These are phyloP conservation scores for Sporothrix luriei DNA, from an alignment of 2,329 filamentous ascomycete genomes.

Conservation along the genomic window DNA sequence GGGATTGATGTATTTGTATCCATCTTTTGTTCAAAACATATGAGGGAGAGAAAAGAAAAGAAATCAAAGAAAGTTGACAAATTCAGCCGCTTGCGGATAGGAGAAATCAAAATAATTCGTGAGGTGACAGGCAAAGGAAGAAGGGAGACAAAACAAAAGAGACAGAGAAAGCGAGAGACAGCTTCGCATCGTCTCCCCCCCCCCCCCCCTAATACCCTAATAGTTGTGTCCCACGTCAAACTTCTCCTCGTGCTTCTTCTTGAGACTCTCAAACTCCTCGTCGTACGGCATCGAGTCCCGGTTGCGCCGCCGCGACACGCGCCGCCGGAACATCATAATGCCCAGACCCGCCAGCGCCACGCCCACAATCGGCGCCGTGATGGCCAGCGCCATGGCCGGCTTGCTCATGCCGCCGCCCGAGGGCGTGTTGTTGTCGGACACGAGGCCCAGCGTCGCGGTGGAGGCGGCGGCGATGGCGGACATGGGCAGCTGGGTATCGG, in stretches of 20 bases:
- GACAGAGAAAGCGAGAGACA: not conserved
- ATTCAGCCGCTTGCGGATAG: slow-evolving; percentile 4
- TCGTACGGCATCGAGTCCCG: slow-evolving; percentile 35
- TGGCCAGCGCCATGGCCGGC: slow-evolving; percentile 34
- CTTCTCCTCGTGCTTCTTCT: slow-evolving; percentile 39
- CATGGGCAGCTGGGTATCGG: not conserved
- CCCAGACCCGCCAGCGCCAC: slow-evolving; percentile 34
- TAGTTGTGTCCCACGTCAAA: slow-evolving; percentile 37
- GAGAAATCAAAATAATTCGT: not conserved
- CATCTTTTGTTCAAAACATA: not conserved
- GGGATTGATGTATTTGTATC: not conserved
- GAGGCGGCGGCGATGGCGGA: slow-evolving; percentile 15
- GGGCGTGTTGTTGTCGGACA: not conserved
- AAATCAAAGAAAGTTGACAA: not conserved
- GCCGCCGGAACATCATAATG: slow-evolving; percentile 34
- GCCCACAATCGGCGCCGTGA: slow-evolving; percentile 34
- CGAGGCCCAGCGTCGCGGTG: not conserved
- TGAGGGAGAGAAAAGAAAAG: not conserved
- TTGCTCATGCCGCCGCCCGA: slow-evolving; percentile 29
- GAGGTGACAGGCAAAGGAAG: not conserved
- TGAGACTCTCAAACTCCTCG: slow-evolving; percentile 38
- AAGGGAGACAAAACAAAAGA: not conserved
- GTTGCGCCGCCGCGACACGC: slow-evolving; percentile 24
- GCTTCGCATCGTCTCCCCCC: no score
- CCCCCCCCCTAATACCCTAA: no score